These are phyloP conservation scores for Stephania cephalantha DNA, from an alignment of 164 flowering plant genomes.

Conservation along the genomic window DNA sequence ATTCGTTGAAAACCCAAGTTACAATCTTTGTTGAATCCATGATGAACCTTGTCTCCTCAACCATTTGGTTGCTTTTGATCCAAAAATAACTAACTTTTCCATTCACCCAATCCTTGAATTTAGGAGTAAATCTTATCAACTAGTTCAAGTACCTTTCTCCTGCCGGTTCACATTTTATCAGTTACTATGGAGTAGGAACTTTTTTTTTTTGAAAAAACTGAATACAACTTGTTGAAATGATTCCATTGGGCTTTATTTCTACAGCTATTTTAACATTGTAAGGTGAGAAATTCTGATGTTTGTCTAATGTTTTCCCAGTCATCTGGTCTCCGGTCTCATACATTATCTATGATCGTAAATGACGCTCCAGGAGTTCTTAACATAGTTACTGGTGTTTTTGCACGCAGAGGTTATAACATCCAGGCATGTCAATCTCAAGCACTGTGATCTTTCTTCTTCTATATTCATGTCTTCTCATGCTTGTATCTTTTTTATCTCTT, in stretches of 20 bases:
- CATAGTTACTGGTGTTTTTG: conserved; percentile 77
- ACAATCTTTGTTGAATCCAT: neutral
- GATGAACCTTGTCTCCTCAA: neutral
- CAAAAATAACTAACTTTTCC: neutral
- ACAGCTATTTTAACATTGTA: neutral
- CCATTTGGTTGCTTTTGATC: too few relatives aligned
- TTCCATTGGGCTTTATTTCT: neutral
- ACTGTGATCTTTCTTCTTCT: conserved; percentile 2
- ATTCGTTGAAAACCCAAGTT: neutral
- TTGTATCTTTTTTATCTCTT: conserved; percentile 11
- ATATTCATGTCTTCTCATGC: neutral
- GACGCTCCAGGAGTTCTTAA: conserved; percentile 93
- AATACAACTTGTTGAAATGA: neutral
- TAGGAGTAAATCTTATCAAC: neutral
- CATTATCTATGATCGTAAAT: conserved; percentile 81
- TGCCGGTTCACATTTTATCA: neutral
- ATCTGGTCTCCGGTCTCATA: conserved; percentile 83
- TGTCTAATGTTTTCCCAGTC: conserved; percentile 38
- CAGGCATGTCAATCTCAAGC: conserved; percentile 42
- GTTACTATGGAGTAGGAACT: neutral
- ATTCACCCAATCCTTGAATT: neutral
- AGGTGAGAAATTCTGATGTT: conserved; percentile 2
- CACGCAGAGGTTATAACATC: conserved; percentile 92
- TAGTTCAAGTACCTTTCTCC: neutral
- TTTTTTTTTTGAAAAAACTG: too few relatives aligned